Base-by-base conservation (phyloP, 805 yeast genomes). In the Blastobotrys parvus region DNA sequence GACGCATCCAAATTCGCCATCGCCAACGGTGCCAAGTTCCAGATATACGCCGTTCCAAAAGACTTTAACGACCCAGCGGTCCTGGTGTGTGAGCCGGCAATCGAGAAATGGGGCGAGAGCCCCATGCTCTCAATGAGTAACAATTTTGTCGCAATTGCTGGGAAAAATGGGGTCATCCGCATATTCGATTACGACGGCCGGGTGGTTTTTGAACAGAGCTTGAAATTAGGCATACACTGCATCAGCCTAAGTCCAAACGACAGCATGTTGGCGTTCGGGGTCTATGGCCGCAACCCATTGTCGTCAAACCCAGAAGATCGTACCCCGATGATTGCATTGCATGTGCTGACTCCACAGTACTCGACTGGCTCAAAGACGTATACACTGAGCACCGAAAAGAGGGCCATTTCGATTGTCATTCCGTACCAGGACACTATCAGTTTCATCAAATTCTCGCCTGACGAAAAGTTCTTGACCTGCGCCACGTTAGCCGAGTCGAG, bases 381-480 rank as follows among this genome's bases (percentile, higher is more conserved):
- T 3, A 18, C 5, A 16, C 13, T 29, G 5, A 13, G 23, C 7
- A 21, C 20, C 29, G 29, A 25, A 11, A 22, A 16, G 37, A 36
- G 20, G 13, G 36, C 23, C 18, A 36, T 29, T 3, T 25, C 33
- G n/a, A 16, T 39, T 21, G 16, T 22, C 29, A 70, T 85, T 40
- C 96, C 97, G 0, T 87, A 86, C 60, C 64, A 85, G 23, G 97
- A 90, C 59, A 94, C 95, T 1, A 77, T 89, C 32, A 81, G 81
- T 49, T 69, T 82, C 2, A 61, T 89, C 7, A 74, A 77, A 39
- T 85, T 89, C 59, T 84, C 94, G 3, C 68, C 76, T 1, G 80
- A 82, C 43, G 84, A 87, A 0, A 64, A 75, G 3, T 82, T 82
- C 52, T 53, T 89, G 27, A 68, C 88, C 3, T 86, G 94, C 52